These are phyloP conservation scores for Coniophora puteana DNA, from an alignment of 1,284 basidiomycete genomes.

Conservation along the genomic window DNA sequence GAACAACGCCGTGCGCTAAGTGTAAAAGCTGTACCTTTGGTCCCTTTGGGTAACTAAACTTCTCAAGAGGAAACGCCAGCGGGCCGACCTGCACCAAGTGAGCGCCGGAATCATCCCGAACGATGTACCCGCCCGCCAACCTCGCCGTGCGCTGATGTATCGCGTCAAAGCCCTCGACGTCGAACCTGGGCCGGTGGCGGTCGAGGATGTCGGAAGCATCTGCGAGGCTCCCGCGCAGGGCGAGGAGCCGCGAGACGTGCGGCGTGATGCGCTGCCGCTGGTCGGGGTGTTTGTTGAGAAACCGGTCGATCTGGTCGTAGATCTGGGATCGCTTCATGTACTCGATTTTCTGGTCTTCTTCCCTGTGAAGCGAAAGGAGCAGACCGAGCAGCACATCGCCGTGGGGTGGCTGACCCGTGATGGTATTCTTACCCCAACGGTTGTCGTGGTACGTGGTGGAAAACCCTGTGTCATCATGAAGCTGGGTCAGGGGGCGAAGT, in stretches of 20 bases:
- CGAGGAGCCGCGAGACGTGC: neutral
- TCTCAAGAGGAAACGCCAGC: neutral
- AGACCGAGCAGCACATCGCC: neutral
- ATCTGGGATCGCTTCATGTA: neutral
- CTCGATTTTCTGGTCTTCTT: neutral
- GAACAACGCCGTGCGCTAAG: neutral
- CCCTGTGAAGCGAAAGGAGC: neutral
- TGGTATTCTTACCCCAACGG: neutral
- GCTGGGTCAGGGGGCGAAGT: neutral
- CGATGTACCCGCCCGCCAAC: neutral
- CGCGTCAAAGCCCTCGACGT: neutral
- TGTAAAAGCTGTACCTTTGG: constrained; percentile 1
- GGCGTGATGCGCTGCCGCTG: constrained; percentile 1
- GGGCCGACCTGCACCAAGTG: neutral
- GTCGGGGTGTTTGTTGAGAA: neutral
- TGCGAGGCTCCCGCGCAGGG: neutral
- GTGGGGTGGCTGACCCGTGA: neutral
- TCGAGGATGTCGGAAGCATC: neutral
- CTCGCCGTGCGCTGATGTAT: neutral
- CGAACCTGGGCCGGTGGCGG: neutral
- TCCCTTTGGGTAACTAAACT: constrained; percentile 1
- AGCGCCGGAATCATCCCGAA: neutral
- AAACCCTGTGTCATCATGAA: neutral
- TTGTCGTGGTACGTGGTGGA: neutral
- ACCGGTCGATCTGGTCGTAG: constrained; percentile 1